Conservation (phyloP, 805 yeast genomes). For the Monosporozyma yasuniensis region DNA sequence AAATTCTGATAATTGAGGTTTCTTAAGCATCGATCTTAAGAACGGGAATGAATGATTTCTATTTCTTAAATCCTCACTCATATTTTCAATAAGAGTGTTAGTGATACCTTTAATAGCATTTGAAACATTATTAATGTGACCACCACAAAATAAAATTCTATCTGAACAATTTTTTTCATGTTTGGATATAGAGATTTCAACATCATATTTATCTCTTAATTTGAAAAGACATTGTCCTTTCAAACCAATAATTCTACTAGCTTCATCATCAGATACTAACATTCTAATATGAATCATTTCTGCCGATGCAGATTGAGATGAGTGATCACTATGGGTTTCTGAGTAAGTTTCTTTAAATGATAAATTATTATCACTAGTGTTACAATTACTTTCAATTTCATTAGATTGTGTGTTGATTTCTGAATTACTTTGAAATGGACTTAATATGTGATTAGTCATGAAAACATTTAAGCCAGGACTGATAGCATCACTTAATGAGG, state of each 20-base stretch:
- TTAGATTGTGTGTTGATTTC: too few species aligned
- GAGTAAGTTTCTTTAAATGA: neutral
- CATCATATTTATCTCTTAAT: constrained; percentile 61
- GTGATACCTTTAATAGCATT: constrained; percentile 61
- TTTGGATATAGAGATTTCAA: constrained; percentile 76
- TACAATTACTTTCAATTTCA: too few species aligned
- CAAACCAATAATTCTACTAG: constrained; percentile 81
- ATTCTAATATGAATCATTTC: constrained; percentile 30
- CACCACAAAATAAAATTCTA: constrained; percentile 69
- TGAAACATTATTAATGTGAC: constrained; percentile 58
- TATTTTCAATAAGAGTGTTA: constrained; percentile 30
- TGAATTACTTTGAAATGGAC: too few species aligned
- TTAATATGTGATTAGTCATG: too few species aligned
- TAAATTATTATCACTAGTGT: neutral
- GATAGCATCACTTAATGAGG: neutral
- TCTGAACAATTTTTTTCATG: constrained; percentile 71
- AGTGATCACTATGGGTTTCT: neutral
- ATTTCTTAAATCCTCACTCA: constrained; percentile 27
- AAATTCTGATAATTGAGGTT: constrained; percentile 13
- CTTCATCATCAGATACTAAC: constrained; percentile 74
- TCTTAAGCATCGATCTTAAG: constrained; percentile 18
- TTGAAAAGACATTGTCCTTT: constrained; percentile 67
- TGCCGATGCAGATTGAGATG: constrained; percentile 3
- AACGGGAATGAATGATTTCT: constrained; percentile 43
- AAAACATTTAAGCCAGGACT: too few species aligned